Base-by-base conservation (phyloP, 2,329 filamentous ascomycete species). In the Aspergillus sp. region DNA sequence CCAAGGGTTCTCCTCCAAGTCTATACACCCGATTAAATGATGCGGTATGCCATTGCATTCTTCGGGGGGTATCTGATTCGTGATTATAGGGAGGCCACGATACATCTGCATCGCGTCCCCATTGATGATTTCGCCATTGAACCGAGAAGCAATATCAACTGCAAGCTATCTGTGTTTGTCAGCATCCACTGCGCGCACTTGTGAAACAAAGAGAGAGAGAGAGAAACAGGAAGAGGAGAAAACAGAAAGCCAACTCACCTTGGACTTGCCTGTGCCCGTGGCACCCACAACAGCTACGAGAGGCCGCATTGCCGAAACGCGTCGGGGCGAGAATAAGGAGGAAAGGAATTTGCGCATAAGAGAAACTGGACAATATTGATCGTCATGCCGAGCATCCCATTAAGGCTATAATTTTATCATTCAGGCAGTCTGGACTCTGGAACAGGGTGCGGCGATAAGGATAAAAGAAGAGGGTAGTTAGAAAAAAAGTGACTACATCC, bases 51-150 rank as follows among this genome's bases (percentile, higher is more conserved):
- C 90, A 59, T 88, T 84, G 67, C 87, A 87, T 71, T 98, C 93
- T 18, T 86, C 81, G 1, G 70, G 52, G 0, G 90, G 85, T 57
- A 98, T 89, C 72, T 98, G 96, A 74, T 99, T 99, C 24, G 95
- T 99, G 65, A 98, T 93, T 62, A 98, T 88, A 5, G 95, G 92
- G 43, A 99, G 79, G 3, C 95, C 95, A 53, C 85, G 83, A 74
- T 99, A 99, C 77, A 99, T 87, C 73, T 99, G 95, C 92, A 99
- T 96, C 39, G 95, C 95, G 80, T 99, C 95, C 47, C 91, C 91
- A 71, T 99, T 99, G 77, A 99, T 92, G 52, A 99, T 85, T 74
- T 99, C 95, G 69, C 96, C 95, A 73, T 95, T 88, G 75, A 92
- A 93, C 20, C 83, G 85, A 42, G 82, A 82, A 1, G 96, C 95